Percentiles rank a stretch among this genome's conserved stretches.
Conservation (phyloP, 2,329 filamentous ascomycete genomes). For the Rhinocladiella mackenziei region DNA sequence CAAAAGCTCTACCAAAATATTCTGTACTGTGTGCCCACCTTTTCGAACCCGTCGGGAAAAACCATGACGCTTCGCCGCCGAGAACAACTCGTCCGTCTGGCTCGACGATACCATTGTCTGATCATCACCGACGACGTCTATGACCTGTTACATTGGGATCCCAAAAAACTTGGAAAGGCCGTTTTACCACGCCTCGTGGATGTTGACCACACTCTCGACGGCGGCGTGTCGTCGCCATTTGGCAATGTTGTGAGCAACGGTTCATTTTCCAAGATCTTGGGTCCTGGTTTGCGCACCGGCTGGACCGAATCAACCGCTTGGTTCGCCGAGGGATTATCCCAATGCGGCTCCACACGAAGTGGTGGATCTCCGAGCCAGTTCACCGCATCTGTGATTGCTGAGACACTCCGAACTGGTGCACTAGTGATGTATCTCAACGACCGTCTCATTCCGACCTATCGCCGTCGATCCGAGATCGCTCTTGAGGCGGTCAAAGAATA, state of each 20-base stretch:
- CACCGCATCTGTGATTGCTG: constrained; percentile 52
- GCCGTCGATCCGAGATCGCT: constrained; percentile 51
- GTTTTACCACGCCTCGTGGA: constrained; percentile 69
- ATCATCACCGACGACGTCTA: constrained; percentile 88
- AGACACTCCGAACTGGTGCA: constrained; percentile 49
- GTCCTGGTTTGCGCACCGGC: constrained; percentile 74
- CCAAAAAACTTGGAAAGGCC: constrained; percentile 41
- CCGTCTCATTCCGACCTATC: constrained; percentile 54
- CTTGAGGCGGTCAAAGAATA: constrained; percentile 56
- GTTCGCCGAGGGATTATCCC: constrained; percentile 55
- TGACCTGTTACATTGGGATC: constrained; percentile 77
- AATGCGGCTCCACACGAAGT: constrained; percentile 54
- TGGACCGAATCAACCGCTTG: constrained; percentile 72
- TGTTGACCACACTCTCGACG: constrained; percentile 68
- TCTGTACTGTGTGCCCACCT: constrained; percentile 83
- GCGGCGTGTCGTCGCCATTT: constrained; percentile 58
- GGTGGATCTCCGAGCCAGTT: constrained; percentile 59
- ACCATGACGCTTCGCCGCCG: constrained; percentile 70
- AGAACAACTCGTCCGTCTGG: constrained; percentile 64
- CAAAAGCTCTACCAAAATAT: constrained; percentile 78
- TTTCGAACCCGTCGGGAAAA: constrained; percentile 79
- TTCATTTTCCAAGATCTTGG: constrained; percentile 81
- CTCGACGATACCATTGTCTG: constrained; percentile 73
- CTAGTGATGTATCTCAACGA: constrained; percentile 52
- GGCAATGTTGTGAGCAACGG: constrained; percentile 81